These are phyloP conservation scores for Lachancea sp. DNA, from an alignment of 805 yeast genomes.

Conservation along the genomic window DNA sequence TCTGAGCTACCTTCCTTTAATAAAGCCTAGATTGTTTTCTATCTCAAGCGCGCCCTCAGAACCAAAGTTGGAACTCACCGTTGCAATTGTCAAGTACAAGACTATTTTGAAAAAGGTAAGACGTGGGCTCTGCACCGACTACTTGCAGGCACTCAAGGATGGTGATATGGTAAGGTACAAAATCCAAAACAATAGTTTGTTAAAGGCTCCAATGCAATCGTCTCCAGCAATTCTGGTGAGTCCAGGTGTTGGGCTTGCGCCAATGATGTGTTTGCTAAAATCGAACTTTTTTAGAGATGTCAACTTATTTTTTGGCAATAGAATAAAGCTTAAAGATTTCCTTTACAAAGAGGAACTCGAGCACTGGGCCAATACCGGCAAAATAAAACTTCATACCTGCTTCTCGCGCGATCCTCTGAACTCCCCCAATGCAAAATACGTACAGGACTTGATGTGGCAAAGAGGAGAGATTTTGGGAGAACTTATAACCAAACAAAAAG, in stretches of 20 bases:
- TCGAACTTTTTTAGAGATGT: constrained; percentile 28
- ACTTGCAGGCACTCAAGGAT: constrained; percentile 47
- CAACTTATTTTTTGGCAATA: constrained; percentile 67
- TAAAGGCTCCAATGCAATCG: constrained; percentile 33
- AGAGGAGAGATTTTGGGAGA: constrained; percentile 45
- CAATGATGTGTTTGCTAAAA: constrained; percentile 68
- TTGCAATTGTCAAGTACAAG: constrained; percentile 81
- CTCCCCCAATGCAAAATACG: constrained; percentile 51
- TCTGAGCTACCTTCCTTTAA: constrained; percentile 68
- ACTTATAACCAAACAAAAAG: constrained; percentile 48
- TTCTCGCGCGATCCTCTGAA: constrained; percentile 44
- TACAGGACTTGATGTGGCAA: constrained; percentile 64
- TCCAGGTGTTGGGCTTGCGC: constrained; percentile 97
- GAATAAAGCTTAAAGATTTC: constrained; percentile 60
- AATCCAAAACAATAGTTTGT: constrained; percentile 39
- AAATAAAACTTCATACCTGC: constrained; percentile 39
- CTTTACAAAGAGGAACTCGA: constrained; percentile 55
- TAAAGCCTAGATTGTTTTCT: constrained; percentile 79
- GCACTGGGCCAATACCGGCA: constrained; percentile 28
- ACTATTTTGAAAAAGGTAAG: constrained; percentile 74
- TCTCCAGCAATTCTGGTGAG: constrained; percentile 66
- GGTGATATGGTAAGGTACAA: constrained; percentile 51
- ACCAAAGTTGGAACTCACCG: constrained; percentile 57
- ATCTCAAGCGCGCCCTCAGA: constrained; percentile 54
- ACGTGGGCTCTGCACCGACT: constrained; percentile 75